Evolutionary conservation across 257 asterid genomes (phyloP).

Genomic region (Osmanthus fragrans): DNA sequence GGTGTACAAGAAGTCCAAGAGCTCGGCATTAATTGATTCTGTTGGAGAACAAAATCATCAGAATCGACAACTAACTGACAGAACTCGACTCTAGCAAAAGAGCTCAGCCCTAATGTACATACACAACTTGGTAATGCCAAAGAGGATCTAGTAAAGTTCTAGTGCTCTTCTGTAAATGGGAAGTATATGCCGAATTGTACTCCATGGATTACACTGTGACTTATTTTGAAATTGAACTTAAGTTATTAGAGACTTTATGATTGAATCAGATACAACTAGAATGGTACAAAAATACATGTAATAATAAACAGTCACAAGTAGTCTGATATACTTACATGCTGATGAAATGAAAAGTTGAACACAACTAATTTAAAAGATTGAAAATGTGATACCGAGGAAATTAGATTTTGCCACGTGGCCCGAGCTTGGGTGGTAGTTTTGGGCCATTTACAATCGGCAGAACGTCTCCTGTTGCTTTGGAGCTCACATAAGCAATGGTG

Average conservation of each 20-base stretch:
- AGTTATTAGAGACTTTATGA: neutral
- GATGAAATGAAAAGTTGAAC: constrained; percentile 34
- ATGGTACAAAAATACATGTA: too few species aligned
- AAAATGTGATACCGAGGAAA: neutral
- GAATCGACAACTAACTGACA: constrained; percentile 32
- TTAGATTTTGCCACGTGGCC: constrained; percentile 86
- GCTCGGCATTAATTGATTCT: constrained; percentile 62
- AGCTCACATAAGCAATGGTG: constrained; percentile 76
- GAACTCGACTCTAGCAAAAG: neutral
- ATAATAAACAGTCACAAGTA: constrained; percentile 24
- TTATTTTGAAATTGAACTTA: neutral
- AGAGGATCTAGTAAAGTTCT: constrained; percentile 3
- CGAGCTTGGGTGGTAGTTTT: constrained; percentile 82
- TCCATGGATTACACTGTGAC: neutral
- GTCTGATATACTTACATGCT: constrained; percentile 62
- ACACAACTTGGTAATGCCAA: neutral
- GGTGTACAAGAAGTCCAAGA: constrained; percentile 79
- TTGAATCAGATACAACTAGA: neutral
- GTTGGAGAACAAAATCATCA: constrained; percentile 21
- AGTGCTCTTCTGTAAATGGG: neutral
- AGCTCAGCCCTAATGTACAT: neutral
- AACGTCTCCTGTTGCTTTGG: constrained; percentile 81
- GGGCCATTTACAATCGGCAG: constrained; percentile 93
- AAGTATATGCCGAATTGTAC: neutral
- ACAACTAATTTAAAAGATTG: constrained; percentile 8